Evolutionary conservation across 1,139 yeast species (phyloP), one percentile per base, ranked within the genome.

Genomic region (Suhomyces terraborum): DNA sequence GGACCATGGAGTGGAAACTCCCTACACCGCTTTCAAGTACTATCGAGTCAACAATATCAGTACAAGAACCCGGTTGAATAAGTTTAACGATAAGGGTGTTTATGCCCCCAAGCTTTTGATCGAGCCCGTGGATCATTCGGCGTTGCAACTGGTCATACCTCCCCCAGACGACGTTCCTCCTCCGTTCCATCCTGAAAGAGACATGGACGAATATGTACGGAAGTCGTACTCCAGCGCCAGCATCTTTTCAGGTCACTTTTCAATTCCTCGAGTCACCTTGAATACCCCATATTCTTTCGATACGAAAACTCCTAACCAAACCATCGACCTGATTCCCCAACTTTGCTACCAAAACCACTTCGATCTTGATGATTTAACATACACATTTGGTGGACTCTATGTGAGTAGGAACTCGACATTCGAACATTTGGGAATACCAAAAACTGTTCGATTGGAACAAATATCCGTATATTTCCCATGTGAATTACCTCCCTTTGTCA

Each of bases 401-500:
- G 51, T 52, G 6, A 52, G 57, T 19, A 53, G 52, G 20, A 36
- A 41, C 10, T 41, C 55, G 7, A 53, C 52, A 28, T 61, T 69
- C 31, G 52, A 54, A n/a, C 53, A 55, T 18, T 45, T 67, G 32
- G 75, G 75, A 1, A 52, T 73, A 8, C 77, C 77, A 1, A 46
- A 42, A 6, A 54, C 61, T 33, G 60, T 62, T 4, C 64, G 62
- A 35, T 54, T 65, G 4, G 49, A 54, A 4, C 59, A 55, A 27
- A 61, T 73, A 5, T 67, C 75, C 4, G 66, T 73, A 1, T 56
- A 67, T 39, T 64, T 73, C 34, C 69, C 75, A 4, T 62, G 64
- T 33, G 66, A 66, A 10, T 49, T 70, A 23, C 78, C 78, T 1
- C 77, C 77, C 2, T 64, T 61, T 45, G 56, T 73, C 21, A 64